Base-by-base conservation (phyloP, 345 rosid genomes). In the Dipteronia sinensis region DNA sequence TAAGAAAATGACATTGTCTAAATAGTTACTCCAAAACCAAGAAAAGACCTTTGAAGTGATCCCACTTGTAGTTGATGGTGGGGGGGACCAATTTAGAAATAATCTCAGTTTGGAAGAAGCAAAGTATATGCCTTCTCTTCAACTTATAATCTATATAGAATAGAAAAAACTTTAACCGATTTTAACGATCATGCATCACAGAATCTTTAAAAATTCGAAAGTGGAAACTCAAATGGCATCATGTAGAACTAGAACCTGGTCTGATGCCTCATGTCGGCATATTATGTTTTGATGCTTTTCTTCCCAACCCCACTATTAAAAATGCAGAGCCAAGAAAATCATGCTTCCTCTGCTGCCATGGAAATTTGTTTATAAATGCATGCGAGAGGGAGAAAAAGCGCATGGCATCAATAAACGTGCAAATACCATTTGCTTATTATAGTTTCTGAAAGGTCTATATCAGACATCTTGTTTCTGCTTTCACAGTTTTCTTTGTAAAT, bases 351-450 rank as follows among this genome's bases (percentile, higher is more conserved):
- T 62, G 38, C 49, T 64, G 69, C 77, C 67, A 59, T 74, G 69
- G 34, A 59, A 44, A 13, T 25, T 72, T 58, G 13, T 63, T 64
- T 56, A 5, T 6, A 5, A 44, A 74, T 65, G 77, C 77, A 74
- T 74, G 77, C 77, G 70, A 7, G 70, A 7, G 70, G 22, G 70
- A 49, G 38, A 34, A 34, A 65, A 49, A 11, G 63, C 77, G 13
- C 62, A 47, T 64, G 70, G 70, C 70, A 74, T 74, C 62, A n/a
- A 74, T 65, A 74, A 74, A 64, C 70, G 77, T 74, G 77, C 70
- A 64, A 17, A 49, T 73, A 10, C 56, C 76, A 20, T 40, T 55
- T 56, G 12, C 38, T 40, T 42, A 62, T 62, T 25, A 73, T 73
- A 73, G 42, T 27, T 44, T 46, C 29, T 62, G 76, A 73, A 73